Evolutionary conservation across 2,329 filamentous ascomycete genomes (phyloP).

Genomic region (Fusarium annulatum): DNA sequence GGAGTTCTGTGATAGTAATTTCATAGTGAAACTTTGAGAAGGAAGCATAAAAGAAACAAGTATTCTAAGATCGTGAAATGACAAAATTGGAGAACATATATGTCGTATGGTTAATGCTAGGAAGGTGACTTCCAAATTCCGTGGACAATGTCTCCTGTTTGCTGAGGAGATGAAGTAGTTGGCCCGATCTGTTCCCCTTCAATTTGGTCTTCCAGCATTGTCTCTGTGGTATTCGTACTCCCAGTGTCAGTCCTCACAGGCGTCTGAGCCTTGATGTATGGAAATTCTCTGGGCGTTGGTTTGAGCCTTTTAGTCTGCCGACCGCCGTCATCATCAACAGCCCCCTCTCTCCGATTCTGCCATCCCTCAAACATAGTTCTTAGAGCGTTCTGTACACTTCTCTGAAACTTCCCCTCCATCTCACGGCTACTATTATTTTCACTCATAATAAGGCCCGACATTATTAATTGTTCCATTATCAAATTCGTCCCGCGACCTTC

Average conservation of each 20-base stretch:
- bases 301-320: neutral
- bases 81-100: fast-evolving
- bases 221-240: neutral
- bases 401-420: neutral
- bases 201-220: neutral
- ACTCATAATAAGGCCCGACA: neutral
- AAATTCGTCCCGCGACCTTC: neutral
- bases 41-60: neutral
- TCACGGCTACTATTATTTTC: neutral
- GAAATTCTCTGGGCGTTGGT: neutral
- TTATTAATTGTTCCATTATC: neutral
- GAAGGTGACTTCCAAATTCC: neutral
- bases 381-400: neutral
- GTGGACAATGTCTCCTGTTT: neutral
- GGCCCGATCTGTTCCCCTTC: neutral
- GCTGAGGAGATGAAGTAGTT: neutral
- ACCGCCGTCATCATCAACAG: neutral
- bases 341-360: neutral
- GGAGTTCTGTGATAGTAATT: neutral
- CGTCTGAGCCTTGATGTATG: neutral
- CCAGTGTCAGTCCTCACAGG: neutral
- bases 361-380: neutral
- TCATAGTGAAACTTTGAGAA: neutral
- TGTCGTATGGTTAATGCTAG: neutral
- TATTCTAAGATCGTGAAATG: neutral